phyloP scores from a whole-genome alignment of 305 asterid genomes.

The Solanum hybrid region DNA sequence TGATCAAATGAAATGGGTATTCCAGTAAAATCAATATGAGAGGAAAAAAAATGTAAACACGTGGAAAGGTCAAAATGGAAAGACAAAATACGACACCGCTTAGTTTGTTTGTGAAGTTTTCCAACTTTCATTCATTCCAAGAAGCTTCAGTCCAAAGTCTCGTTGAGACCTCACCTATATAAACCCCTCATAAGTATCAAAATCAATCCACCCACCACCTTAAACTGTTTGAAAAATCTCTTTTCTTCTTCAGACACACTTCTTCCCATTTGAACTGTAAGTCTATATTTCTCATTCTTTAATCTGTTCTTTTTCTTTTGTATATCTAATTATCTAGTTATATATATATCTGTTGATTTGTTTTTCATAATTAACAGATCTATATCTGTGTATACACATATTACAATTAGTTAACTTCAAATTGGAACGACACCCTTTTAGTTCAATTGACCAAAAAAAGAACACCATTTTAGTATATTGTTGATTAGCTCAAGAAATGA shows the following conservation, averaged over 20 bases:
- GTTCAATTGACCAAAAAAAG: background rate
- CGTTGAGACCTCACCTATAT: conserved; percentile 22
- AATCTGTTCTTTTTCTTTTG: background rate
- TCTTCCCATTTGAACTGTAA: conserved; percentile 23
- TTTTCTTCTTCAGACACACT: conserved; percentile 5
- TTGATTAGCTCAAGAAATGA: conserved; percentile 24
- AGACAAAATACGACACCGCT: background rate
- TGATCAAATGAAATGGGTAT: background rate
- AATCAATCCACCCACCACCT: background rate
- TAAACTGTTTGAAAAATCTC: background rate
- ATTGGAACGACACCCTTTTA: background rate
- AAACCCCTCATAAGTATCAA: conserved; percentile 6
- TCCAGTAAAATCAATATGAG: background rate
- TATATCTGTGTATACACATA: conserved; percentile 13
- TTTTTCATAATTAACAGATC: conserved; percentile 25
- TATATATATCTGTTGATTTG: conserved; percentile 19
- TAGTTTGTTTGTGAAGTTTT: background rate
- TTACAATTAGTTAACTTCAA: conserved; percentile 23
- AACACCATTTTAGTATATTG: background rate
- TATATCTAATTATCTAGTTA: background rate
- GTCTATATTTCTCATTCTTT: conserved; percentile 11
- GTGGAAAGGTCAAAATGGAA: background rate
- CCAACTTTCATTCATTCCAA: background rate
- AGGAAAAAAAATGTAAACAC: background rate
- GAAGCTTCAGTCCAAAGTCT: background rate